phyloP scores from a whole-genome alignment of 495 filamentous ascomycete species.

The Penicillium diatomitis region DNA sequence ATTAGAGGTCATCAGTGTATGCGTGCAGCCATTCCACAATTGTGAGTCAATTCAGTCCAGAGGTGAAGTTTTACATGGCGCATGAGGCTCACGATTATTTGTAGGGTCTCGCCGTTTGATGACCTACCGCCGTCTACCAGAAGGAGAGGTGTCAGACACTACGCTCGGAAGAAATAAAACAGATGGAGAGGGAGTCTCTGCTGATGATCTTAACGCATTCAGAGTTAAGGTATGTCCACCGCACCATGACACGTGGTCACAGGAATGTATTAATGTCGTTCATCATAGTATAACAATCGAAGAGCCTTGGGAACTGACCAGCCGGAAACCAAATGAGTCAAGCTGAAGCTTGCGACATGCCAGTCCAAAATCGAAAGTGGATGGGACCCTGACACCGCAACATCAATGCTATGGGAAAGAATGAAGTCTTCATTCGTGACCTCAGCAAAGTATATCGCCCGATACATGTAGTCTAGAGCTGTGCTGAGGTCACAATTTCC shows the following conservation, averaged over 20 bases:
- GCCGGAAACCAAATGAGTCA: constrained; percentile 2
- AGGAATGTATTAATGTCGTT: background rate
- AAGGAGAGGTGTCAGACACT: constrained; percentile 44
- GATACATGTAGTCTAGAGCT: background rate
- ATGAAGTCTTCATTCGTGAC: no score
- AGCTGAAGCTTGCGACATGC: background rate
- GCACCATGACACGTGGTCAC: background rate
- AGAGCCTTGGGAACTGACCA: background rate
- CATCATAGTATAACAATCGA: background rate
- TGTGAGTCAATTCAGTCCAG: constrained; percentile 42
- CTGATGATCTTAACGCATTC: constrained; percentile 76
- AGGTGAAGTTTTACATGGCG: background rate
- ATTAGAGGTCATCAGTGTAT: constrained; percentile 67
- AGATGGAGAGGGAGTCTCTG: constrained; percentile 38
- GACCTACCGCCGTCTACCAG: constrained; percentile 67
- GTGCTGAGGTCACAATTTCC: constrained; percentile 15
- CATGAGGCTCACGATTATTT: background rate
- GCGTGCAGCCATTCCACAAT: constrained; percentile 78
- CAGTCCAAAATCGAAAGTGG: background rate
- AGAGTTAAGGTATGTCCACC: constrained; percentile 43
- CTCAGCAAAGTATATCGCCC: no score
- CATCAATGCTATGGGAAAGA: background rate
- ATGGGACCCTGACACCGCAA: background rate
- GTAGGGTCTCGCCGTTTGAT: constrained; percentile 78
- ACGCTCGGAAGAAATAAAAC: constrained; percentile 25